These are phyloP conservation scores for Fennellomyces sp. DNA, from an alignment of 371 early-diverging fungal genomes.

Conservation along the genomic window DNA sequence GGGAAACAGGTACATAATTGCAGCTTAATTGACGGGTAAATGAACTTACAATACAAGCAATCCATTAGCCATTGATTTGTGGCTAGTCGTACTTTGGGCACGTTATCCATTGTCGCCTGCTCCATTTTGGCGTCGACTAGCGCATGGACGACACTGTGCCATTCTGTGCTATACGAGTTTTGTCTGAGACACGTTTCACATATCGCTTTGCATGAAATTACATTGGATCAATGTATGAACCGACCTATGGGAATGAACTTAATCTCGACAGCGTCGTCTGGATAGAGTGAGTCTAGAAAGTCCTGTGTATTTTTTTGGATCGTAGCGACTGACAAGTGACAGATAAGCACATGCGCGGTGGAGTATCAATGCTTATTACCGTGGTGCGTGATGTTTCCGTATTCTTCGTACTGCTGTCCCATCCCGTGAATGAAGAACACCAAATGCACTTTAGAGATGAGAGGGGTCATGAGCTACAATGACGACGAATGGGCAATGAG, in stretches of 20 bases:
- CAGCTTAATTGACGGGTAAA: no score
- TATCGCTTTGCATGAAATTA: no score
- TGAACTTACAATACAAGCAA: constrained; percentile 49
- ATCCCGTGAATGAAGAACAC: constrained; percentile 73
- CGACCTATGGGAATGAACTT: constrained; percentile 60
- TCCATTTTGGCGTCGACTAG: constrained; percentile 49
- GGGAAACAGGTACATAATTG: constrained; percentile 3
- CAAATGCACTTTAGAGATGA: constrained; percentile 36
- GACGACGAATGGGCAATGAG: no score
- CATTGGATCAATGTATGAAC: no score
- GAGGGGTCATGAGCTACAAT: no score
- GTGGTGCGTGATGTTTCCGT: constrained; percentile 57
- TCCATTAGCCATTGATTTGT: constrained; percentile 52
- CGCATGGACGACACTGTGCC: constrained; percentile 64
- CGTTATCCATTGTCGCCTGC: constrained; percentile 39
- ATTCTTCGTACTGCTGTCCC: constrained; percentile 64
- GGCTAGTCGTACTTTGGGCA: constrained; percentile 53
- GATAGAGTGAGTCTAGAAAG: constrained; percentile 51
- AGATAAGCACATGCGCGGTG: no score
- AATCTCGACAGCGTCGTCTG: constrained; percentile 36
- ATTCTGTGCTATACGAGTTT: constrained; percentile 42
- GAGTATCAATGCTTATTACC: constrained; percentile 18
- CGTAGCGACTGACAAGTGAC: constrained; percentile 30
- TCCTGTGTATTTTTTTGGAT: constrained; percentile 57
- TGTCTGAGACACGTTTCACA: no score